These are phyloP conservation scores for Stagonosporopsis cucurbitacearum DNA, from an alignment of 2,329 filamentous ascomycete genomes.

Conservation along the genomic window DNA sequence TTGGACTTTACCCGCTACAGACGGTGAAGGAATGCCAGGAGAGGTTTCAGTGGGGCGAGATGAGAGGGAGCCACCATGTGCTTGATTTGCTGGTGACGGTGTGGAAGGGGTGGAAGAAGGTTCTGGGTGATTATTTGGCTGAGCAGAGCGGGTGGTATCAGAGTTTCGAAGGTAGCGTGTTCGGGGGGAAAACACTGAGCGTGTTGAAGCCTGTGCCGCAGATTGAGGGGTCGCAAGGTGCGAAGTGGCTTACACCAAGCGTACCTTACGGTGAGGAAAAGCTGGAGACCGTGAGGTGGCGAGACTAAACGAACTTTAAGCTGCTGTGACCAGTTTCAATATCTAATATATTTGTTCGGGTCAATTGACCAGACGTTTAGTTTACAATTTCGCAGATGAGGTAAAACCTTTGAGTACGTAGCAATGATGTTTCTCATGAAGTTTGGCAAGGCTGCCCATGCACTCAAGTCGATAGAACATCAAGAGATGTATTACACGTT, in stretches of 20 bases:
- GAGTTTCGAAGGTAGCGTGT: constrained; percentile 27
- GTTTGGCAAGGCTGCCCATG: no score
- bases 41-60: constrained; percentile 34
- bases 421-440: no score
- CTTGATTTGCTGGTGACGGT: constrained; percentile 37
- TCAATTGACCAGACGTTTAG: no score
- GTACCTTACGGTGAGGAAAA: constrained; percentile 24
- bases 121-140: constrained; percentile 23
- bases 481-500: no score
- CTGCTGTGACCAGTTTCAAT: no score
- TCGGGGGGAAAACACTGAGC: constrained; percentile 33
- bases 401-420: no score
- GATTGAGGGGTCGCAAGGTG: constrained; percentile 17
- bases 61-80: constrained; percentile 40
- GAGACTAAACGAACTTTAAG: neutral
- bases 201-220: constrained; percentile 35
- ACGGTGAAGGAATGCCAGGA: constrained; percentile 34
- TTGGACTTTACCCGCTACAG: constrained; percentile 43
- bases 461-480: no score
- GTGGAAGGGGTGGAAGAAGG: constrained; percentile 36
- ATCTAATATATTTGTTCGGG: no score
- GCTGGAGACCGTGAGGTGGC: constrained; percentile 11
- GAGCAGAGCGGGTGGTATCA: constrained; percentile 32
- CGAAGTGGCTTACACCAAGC: constrained; percentile 19
- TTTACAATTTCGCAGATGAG: no score